Evolutionary conservation across 2,329 filamentous ascomycete species (phyloP).

Genomic region (Hymenoscyphus linearis): DNA sequence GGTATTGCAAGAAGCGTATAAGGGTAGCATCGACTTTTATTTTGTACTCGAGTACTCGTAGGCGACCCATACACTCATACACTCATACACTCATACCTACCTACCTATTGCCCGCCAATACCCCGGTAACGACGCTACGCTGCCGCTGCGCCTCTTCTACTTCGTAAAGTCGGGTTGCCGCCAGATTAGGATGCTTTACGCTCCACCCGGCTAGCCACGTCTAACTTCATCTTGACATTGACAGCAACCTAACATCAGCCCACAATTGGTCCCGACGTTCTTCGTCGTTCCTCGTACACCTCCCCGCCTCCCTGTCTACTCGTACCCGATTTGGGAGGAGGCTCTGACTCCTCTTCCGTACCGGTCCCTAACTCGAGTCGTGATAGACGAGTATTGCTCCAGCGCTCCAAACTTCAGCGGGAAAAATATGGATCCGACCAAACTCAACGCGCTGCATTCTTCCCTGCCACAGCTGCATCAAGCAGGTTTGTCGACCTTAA

Average conservation of each 20-base stretch:
- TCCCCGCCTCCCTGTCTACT: not conserved
- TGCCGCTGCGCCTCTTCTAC: too few species aligned
- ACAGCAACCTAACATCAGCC: not conserved
- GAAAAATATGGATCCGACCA: not conserved
- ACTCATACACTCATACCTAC: too few species aligned
- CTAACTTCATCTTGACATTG: not conserved
- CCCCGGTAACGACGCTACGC: too few species aligned
- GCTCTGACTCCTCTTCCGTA: not conserved
- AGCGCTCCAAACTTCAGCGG: not conserved
- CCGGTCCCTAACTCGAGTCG: not conserved
- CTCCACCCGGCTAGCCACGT: not conserved
- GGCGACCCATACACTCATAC: too few species aligned
- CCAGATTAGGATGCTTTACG: not conserved
- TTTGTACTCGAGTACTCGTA: too few species aligned
- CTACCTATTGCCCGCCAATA: too few species aligned
- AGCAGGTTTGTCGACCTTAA: not conserved
- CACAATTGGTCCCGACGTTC: too few species aligned
- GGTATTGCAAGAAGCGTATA: too few species aligned
- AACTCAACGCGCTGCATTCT: not conserved
- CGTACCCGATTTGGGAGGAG: not conserved
- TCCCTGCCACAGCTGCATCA: not conserved
- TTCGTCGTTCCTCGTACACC: too few species aligned
- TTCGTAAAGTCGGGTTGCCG: too few species aligned
- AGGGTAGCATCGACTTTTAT: too few species aligned
- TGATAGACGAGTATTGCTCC: not conserved